Evolutionary conservation across 2,329 filamentous ascomycete species (phyloP).

Genomic region (Penicillium occitanis): DNA sequence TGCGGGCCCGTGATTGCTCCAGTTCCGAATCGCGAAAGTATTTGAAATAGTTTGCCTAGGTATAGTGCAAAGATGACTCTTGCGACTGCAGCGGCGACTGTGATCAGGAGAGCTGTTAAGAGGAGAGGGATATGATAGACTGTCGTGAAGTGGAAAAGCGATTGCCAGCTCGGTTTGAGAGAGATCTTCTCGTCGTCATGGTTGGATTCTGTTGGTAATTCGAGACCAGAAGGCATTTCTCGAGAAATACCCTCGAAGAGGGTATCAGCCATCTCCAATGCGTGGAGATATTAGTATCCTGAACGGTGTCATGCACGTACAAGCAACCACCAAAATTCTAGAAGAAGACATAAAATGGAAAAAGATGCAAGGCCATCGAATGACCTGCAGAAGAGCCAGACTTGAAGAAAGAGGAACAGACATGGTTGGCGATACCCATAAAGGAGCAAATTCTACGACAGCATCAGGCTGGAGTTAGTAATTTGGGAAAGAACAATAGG

Average conservation of each 20-base stretch:
- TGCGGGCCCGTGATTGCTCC: conserved; percentile 51
- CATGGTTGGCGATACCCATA: background rate
- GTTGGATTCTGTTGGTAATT: background rate
- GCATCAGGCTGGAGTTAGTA: background rate
- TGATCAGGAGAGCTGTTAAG: conserved; percentile 54
- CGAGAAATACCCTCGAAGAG: background rate
- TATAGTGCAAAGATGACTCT: conserved; percentile 67
- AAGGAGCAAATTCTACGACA: background rate
- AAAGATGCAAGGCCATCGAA: background rate
- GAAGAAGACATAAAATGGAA: background rate
- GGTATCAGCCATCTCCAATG: conserved; percentile 12
- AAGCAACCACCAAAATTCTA: background rate
- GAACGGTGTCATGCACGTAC: background rate
- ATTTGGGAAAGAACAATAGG: conserved; percentile 13
- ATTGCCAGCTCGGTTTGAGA: conserved; percentile 45
- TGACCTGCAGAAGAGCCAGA: background rate
- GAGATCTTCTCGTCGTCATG: background rate
- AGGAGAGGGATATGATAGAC: conserved; percentile 59
- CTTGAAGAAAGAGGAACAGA: background rate
- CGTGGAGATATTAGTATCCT: background rate
- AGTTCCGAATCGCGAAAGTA: conserved; percentile 65
- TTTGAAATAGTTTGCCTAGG: conserved; percentile 72
- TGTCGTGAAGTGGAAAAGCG: conserved; percentile 73
- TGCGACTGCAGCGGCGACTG: conserved; percentile 61
- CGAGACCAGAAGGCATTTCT: background rate